Base-by-base conservation (phyloP, 352 stramenopile genomes). In the Pythium dissimile region DNA sequence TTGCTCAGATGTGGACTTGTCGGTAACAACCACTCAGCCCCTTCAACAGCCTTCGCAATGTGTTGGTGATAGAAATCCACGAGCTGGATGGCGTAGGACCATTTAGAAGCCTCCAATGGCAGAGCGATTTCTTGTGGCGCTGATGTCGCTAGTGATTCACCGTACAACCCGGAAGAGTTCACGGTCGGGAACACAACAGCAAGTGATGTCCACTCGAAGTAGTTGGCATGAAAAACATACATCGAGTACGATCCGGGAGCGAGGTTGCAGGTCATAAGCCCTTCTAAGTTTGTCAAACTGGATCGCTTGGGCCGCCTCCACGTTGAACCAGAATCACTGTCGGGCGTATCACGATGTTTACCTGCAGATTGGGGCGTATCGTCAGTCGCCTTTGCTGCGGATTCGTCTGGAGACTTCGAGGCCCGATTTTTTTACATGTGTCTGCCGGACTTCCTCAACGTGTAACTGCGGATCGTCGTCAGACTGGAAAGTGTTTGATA, bases 61-160 rank as follows among this genome's bases (percentile, higher is more conserved):
- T 84, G 59, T 38, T 80, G 73, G 15, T 86, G 57, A 34, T 87
- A 89, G 24, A 86, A 89, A 55, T 89, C 80, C 1, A 88, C 77
- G 11, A 88, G 54, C 48, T 89, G 80, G 32, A 89, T 67, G 21
- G 49, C 54, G 37, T 86, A 86, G 2, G 77, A 71, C 80, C 75
- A 89, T 12, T 68, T 77, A 59, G 76, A 89, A 6, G 69, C 58
- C 34, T 87, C 77, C 2, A 89, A 50, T 0, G 80, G 75, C 7
- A 82, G 72, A 3, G 87, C 46, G 18, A 89, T 75, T 37, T 85
- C 64, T 54, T 89, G 80, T 4, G 68, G 57, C 0, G 67, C 61
- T 3, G 59, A 66, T 4, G 61, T 69, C 0, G 64, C 69, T 2
- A 70, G 49, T 1, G 59, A 53, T 1, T 64, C 65, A 2, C 69